A percentile compares a stretch with the other conserved stretches of the same genome.
Evolutionary conservation across 139 green algal genomes (phyloP).

Genomic region (Micractinium conductrix): DNA sequence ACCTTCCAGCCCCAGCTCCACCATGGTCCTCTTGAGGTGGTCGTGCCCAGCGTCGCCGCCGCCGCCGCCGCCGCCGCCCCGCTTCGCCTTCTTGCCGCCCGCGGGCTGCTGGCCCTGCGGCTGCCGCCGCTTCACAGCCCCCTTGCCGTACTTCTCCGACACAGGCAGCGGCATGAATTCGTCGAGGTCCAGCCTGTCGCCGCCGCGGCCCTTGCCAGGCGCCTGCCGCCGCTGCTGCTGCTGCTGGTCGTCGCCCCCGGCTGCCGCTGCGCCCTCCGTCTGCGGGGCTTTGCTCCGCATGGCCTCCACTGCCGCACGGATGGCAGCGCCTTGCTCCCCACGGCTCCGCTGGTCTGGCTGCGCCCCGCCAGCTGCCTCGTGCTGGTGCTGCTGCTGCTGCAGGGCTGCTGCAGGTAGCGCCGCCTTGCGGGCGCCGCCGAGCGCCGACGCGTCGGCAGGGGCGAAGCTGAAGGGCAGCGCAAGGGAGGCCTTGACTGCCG

Average conservation of each 20-base stretch:
- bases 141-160: constrained; percentile 47
- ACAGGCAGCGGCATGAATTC: constrained; percentile 59
- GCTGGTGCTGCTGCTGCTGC: neutral
- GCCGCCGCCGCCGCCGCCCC: neutral
- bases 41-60: too few species aligned
- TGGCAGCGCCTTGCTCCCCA: neutral
- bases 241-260: neutral
- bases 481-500: constrained; percentile 4
- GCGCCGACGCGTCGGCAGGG: neutral
- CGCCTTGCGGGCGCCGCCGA: neutral
- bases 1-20: constrained; percentile 41
- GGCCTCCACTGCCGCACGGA: constrained; percentile 42
- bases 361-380: neutral
- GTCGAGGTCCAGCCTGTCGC: constrained; percentile 28
- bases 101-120: neutral
- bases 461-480: constrained; percentile 20
- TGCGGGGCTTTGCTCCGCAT: constrained; percentile 4
- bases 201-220: neutral
- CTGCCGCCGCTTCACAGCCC: constrained; percentile 19
- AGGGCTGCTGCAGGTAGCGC: neutral
- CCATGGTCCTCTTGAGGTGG: constrained; percentile 26
- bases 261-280: neutral
- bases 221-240: neutral
- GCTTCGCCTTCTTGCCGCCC: neutral
- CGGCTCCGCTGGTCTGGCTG: neutral